phyloP scores from a whole-genome alignment of 2,329 filamentous ascomycete genomes.

The Nigrograna mackinnonii region DNA sequence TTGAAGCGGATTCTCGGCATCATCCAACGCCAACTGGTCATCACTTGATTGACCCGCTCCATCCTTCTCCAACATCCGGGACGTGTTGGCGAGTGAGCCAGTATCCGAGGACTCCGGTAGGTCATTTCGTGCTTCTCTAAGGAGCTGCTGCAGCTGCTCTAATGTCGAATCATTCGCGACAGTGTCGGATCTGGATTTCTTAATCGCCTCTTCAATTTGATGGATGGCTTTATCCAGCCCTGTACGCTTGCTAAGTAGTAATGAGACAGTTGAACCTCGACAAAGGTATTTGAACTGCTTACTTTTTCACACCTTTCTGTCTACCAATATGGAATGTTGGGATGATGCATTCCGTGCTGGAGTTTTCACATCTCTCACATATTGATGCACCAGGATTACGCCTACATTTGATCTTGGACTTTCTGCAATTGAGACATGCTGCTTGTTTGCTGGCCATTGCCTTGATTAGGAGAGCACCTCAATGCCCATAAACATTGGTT shows the following conservation, averaged over 20 bases:
- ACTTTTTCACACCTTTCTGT: slow-evolving; percentile 80
- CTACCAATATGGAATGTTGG: slow-evolving; percentile 71
- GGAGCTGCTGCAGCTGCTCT: slow-evolving; percentile 52
- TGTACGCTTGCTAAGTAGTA: slow-evolving; percentile 64
- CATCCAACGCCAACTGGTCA: slow-evolving; percentile 63
- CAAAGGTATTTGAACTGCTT: slow-evolving; percentile 21
- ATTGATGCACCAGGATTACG: slow-evolving; percentile 55
- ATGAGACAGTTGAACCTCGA: slow-evolving; percentile 11
- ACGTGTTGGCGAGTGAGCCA: slow-evolving; percentile 7
- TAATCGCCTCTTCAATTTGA: slow-evolving; percentile 70
- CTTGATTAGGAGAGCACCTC: neutral
- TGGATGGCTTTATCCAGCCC: slow-evolving; percentile 75
- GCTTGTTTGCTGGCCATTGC: slow-evolving; percentile 43
- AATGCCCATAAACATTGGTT: too few relatives aligned
- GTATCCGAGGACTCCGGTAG: slow-evolving; percentile 3
- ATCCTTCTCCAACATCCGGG: slow-evolving; percentile 21
- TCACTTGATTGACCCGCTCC: slow-evolving; percentile 35
- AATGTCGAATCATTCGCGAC: slow-evolving; percentile 24
- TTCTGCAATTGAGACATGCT: slow-evolving; percentile 66
- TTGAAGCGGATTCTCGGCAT: slow-evolving; percentile 76
- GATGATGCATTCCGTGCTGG: slow-evolving; percentile 65
- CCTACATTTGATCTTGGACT: slow-evolving; percentile 71
- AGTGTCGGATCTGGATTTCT: slow-evolving; percentile 32
- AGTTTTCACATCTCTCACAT: slow-evolving; percentile 65
- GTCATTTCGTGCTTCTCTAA: slow-evolving; percentile 50